phyloP scores from a whole-genome alignment of 768 basidiomycete species.

The Pleurotus pulmonarius region DNA sequence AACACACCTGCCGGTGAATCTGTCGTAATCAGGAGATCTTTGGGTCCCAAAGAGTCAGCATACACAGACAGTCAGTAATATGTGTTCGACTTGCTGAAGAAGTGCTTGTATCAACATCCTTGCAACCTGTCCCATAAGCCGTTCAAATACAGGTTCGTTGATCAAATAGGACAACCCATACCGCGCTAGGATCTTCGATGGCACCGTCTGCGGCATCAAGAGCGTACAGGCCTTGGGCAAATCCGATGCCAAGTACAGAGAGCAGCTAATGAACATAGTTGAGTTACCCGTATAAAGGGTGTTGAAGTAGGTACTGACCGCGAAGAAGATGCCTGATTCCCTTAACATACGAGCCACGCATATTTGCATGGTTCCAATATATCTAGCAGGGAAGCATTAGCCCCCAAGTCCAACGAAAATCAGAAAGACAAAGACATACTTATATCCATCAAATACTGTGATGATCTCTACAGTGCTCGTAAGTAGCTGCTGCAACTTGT shows the following conservation, averaged over 20 bases:
- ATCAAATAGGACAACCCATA: constrained; percentile 21
- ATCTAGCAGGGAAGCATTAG: constrained; percentile 34
- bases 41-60: background rate
- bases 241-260: constrained; percentile 79
- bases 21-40: constrained; percentile 66
- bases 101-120: constrained; percentile 77
- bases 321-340: constrained; percentile 91
- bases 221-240: constrained; percentile 84
- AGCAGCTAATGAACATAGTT: constrained; percentile 49
- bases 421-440: constrained; percentile 38
- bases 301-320: constrained; percentile 42
- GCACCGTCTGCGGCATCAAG: constrained; percentile 88
- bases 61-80: background rate
- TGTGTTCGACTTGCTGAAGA: constrained; percentile 53
- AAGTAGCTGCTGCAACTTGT: background rate
- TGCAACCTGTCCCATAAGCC: constrained; percentile 41
- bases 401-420: background rate
- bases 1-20: constrained; percentile 44
- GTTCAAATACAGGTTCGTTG: no score
- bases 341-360: constrained; percentile 91
- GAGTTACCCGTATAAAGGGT: background rate
- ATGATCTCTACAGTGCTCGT: constrained; percentile 52
- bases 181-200: constrained; percentile 45
- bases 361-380: constrained; percentile 92
- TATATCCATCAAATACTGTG: constrained; percentile 78